Evolutionary conservation across 805 yeast species (phyloP).

Genomic region (Kazachstania viticola): DNA sequence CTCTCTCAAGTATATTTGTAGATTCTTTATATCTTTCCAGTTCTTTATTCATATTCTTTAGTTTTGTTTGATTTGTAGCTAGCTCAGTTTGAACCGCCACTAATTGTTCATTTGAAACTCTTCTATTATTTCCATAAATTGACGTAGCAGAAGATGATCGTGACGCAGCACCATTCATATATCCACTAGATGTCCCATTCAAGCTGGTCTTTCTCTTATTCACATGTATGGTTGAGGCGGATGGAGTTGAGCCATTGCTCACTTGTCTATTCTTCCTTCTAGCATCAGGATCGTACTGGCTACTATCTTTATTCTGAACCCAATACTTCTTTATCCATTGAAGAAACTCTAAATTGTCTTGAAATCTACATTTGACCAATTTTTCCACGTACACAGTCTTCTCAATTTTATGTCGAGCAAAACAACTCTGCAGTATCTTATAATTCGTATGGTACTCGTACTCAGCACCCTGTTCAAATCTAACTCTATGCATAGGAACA

Average conservation of each 20-base stretch:
- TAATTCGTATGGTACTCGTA: conserved; percentile 71
- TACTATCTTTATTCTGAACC: conserved; percentile 61
- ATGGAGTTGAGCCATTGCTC: conserved; percentile 3
- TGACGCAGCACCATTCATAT: background rate
- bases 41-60: conserved; percentile 32
- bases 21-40: conserved; percentile 45
- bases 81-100: conserved; percentile 34
- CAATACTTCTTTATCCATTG: conserved; percentile 87
- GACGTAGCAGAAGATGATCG: conserved; percentile 21
- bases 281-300: conserved; percentile 56
- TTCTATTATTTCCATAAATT: conserved; percentile 17
- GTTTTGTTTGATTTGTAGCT: conserved; percentile 31
- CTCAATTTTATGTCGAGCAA: conserved; percentile 56
- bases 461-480: conserved; percentile 56
- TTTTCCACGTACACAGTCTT: conserved; percentile 71
- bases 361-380: conserved; percentile 77
- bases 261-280: conserved; percentile 36
- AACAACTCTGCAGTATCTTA: conserved; percentile 77
- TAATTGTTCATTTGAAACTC: conserved; percentile 19
- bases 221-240: conserved; percentile 7
- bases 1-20: conserved; percentile 60
- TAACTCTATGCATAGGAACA: conserved; percentile 69
- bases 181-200: background rate
- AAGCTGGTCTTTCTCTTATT: conserved; percentile 16
- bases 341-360: conserved; percentile 85